Evolutionary conservation across 305 asterid species (phyloP).

Genomic region (Fraxinus paxiana): DNA sequence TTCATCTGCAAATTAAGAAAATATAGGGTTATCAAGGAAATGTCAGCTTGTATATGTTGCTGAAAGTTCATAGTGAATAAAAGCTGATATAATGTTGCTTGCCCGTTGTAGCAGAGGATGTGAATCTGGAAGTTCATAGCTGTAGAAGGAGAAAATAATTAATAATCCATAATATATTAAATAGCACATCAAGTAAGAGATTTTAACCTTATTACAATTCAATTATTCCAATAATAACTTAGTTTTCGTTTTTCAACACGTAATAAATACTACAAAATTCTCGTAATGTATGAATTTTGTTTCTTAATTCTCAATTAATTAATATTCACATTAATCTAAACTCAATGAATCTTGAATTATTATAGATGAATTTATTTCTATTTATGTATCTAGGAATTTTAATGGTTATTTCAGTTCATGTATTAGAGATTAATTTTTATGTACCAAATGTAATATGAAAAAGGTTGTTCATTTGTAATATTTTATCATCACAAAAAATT

Average conservation of each 20-base stretch:
- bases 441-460: neutral
- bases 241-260: neutral
- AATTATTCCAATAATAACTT: neutral
- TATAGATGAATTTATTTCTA: neutral
- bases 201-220: neutral
- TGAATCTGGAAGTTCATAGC: conserved; percentile 92
- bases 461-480: neutral
- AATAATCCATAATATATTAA: conserved; percentile 4
- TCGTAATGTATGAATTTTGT: neutral
- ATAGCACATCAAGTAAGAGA: neutral
- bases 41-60: conserved; percentile 11
- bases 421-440: neutral
- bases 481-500: neutral
- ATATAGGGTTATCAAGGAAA: conserved; percentile 22
- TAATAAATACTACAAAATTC: neutral
- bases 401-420: neutral
- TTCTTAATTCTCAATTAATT: neutral
- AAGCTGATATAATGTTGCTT: conserved; percentile 34
- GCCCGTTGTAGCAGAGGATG: conserved; percentile 89
- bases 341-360: neutral
- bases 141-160: conserved; percentile 40
- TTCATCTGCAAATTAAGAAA: conserved; percentile 61
- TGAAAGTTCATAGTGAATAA: conserved; percentile 3
- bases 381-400: neutral
- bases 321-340: neutral